Percentiles rank a stretch among this genome's conserved stretches.
phyloP scores from a whole-genome alignment of 495 filamentous ascomycete species.

The Annulohypoxylon bovei region DNA sequence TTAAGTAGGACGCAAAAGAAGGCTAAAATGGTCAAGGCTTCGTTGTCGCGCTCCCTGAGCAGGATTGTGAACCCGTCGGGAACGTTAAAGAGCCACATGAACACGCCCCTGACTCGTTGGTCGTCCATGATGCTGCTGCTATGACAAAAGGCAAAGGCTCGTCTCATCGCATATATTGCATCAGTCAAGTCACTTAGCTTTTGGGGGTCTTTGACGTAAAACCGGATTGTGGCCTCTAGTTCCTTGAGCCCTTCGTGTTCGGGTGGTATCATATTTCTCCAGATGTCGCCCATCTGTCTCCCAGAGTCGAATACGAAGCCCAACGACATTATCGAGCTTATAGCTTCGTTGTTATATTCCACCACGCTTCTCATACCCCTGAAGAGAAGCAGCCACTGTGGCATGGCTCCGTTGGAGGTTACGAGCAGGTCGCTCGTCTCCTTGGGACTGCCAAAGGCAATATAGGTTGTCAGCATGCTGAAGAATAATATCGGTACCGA shows the following conservation, averaged over 20 bases:
- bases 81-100: constrained; percentile 53
- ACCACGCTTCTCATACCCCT: constrained; percentile 53
- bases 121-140: constrained; percentile 25
- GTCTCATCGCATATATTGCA: constrained; percentile 34
- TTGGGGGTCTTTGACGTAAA: constrained; percentile 24
- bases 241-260: constrained; percentile 42
- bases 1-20: constrained; percentile 54
- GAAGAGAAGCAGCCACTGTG: constrained; percentile 54
- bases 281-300: constrained; percentile 25
- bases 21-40: constrained; percentile 52
- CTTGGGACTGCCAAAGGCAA: constrained; percentile 59
- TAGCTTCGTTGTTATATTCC: constrained; percentile 33
- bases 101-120: constrained; percentile 46
- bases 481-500: constrained; percentile 64
- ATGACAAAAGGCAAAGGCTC: constrained; percentile 34
- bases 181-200: constrained; percentile 26
- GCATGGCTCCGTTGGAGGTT: constrained; percentile 50
- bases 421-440: constrained; percentile 53
- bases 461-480: constrained; percentile 60
- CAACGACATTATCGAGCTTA: constrained; percentile 36
- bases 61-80: constrained; percentile 47
- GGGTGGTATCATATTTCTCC: constrained; percentile 17
- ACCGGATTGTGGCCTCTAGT: constrained; percentile 29
- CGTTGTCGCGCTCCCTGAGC: constrained; percentile 46
- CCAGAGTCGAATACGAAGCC: constrained; percentile 49